Evolutionary conservation across 176 grass and related monocot species (phyloP), one percentile per base, ranked within the genome.

Genomic region (Metroxylon sagu): DNA sequence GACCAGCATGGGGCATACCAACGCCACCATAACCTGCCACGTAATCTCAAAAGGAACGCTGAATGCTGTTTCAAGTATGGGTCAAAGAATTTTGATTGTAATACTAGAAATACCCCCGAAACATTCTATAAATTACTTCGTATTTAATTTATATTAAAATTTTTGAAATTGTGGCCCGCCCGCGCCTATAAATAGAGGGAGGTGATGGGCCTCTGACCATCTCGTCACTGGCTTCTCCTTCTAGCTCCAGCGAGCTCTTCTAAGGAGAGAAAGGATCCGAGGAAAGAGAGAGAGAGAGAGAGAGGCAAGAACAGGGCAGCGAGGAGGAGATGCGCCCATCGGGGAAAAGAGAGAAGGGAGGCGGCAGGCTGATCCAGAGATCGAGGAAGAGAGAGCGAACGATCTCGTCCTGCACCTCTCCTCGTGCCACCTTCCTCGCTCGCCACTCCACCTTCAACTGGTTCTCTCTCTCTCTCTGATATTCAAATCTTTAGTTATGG

Each of bases 361-460:
- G 52, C 5, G 52, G 76, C 50, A 56, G 29, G n/a, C 62, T 76
- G 19, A 72, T 63, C 19, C 70, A 73, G 5, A 50, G 28, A 59
- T 70, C 75, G 0, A 67, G 56, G 50, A 76, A 57, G 64, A 74
- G 75, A 58, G 57, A 62, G 14, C 59, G 59, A 25, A 63, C n/a
- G 58, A 64, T 82, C 14, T 48, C 80, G 56, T 77, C 60, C 29
- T 70, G 78, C 60, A 57, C 31, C 51, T 76, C 81, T 15, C 82
- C 75, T 49, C 59, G 52, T 49, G 21, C 62, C 63, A 63, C 77
- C 30, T 80, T 68, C 77, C 76, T 74, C 49, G 56, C 74, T 65
- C 79, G 31, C 65, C 66, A 70, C 26, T 83, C 73, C 18, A 62
- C 19, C 57, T 97, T 92, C 65, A 78, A 72, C 73, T 81, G 87